phyloP scores from a whole-genome alignment of 257 asterid species.

The Orobanche coerulescens region DNA sequence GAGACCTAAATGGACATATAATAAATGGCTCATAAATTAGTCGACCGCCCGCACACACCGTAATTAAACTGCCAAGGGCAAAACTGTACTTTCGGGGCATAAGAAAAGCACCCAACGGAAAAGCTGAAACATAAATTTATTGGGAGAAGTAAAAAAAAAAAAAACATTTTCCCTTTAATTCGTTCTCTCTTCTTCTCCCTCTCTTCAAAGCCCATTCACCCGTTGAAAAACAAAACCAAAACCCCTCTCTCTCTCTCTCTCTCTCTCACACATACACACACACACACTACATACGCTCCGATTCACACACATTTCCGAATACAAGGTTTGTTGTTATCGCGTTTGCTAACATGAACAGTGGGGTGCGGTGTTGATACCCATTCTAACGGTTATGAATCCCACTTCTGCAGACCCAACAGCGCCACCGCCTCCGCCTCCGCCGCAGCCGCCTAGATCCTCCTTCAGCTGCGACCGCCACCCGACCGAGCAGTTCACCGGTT shows the following conservation, averaged over 20 bases:
- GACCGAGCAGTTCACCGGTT: slow-evolving; percentile 72
- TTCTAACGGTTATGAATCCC: slow-evolving; percentile 72
- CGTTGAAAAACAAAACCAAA: not conserved
- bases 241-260: not conserved
- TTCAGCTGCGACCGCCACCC: slow-evolving; percentile 98
- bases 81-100: slow-evolving; percentile 20
- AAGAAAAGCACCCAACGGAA: slow-evolving; percentile 37
- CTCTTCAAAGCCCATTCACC: not conserved
- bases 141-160: too few species aligned
- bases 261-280: slow-evolving; percentile 10
- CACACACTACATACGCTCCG: slow-evolving; percentile 20
- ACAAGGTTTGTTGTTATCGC: too few species aligned
- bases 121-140: slow-evolving; percentile 27
- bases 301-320: slow-evolving; percentile 7
- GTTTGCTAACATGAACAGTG: slow-evolving; percentile 31
- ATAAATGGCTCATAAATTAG: too few species aligned
- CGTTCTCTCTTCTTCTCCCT: not conserved
- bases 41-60: too few species aligned
- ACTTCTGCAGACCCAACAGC: slow-evolving; percentile 68
- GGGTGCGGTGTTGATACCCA: slow-evolving; percentile 28
- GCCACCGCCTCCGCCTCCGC: slow-evolving; percentile 72
- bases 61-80: slow-evolving; percentile 26
- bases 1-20: too few species aligned
- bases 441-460: slow-evolving; percentile 91
- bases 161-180: slow-evolving; percentile 15